Conservation (phyloP, 495 filamentous ascomycete species). For the Talaromyces trachyspermus region DNA sequence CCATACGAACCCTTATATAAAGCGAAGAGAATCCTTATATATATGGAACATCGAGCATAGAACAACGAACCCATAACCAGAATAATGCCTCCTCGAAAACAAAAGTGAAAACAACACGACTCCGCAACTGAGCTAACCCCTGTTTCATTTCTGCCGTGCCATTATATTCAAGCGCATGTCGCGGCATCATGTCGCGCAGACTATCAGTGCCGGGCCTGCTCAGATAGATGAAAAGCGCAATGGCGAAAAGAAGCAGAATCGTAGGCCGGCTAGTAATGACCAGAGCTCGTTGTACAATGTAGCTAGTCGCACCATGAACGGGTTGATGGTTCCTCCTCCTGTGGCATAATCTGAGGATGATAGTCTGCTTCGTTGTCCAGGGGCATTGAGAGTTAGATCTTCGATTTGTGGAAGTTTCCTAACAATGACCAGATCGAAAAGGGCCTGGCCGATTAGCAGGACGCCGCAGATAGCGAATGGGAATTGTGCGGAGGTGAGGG, state of each 20-base stretch:
- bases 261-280: constrained; percentile 61
- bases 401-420: constrained; percentile 39
- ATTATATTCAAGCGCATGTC: no score
- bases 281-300: constrained; percentile 67
- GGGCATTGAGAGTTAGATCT: constrained; percentile 17
- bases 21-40: background rate
- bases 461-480: constrained; percentile 65
- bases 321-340: constrained; percentile 14
- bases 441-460: constrained; percentile 56
- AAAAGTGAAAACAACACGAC: constrained; percentile 74
- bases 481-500: constrained; percentile 56
- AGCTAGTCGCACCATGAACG: constrained; percentile 22
- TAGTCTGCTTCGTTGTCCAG: constrained; percentile 22
- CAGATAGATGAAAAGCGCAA: constrained; percentile 65
- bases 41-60: no score
- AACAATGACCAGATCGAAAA: constrained; percentile 67
- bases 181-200: no score
- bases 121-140: constrained; percentile 58
- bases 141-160: constrained; percentile 23
- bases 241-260: constrained; percentile 56
- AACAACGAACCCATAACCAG: constrained; percentile 75
- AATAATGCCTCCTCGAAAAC: constrained; percentile 75
- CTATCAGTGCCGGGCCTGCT: constrained; percentile 37
- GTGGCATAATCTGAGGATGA: constrained; percentile 7
- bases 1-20: constrained; percentile 18